A percentile compares a stretch with the other conserved stretches of the same genome.
Evolutionary conservation across 345 rosid genomes (phyloP).

Genomic region (Camelina hispida): DNA sequence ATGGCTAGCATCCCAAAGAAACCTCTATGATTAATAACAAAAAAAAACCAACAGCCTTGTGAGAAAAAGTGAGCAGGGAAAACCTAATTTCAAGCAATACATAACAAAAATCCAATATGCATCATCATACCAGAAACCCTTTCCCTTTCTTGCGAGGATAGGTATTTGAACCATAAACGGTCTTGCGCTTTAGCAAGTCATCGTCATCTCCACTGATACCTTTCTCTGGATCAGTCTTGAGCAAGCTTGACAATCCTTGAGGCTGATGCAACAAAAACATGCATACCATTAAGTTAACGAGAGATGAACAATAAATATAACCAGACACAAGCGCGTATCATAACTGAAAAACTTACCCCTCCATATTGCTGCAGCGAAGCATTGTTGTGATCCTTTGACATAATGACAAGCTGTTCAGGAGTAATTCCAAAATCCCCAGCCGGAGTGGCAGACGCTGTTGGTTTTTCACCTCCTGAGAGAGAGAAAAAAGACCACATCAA

Average conservation of each 20-base stretch:
- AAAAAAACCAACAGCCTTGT: conserved; percentile 1
- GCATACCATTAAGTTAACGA: conserved; percentile 12
- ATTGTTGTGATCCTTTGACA: conserved; percentile 77
- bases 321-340: not conserved
- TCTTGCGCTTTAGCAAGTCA: conserved; percentile 69
- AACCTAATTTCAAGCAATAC: conserved; percentile 8
- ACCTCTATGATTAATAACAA: conserved; percentile 54
- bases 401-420: conserved; percentile 72
- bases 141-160: conserved; percentile 94
- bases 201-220: conserved; percentile 80
- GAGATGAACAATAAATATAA: not conserved
- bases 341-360: conserved; percentile 61
- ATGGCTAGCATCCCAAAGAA: conserved; percentile 86
- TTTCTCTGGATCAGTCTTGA: conserved; percentile 70
- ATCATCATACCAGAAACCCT: conserved; percentile 72
- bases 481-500: not conserved
- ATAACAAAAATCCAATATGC: not conserved
- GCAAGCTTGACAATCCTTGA: conserved; percentile 61
- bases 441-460: conserved; percentile 46
- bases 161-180: conserved; percentile 78
- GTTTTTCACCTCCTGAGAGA: conserved; percentile 50
- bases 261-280: conserved; percentile 50
- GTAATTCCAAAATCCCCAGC: conserved; percentile 64
- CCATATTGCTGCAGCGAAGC: conserved; percentile 63
- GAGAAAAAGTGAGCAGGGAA: conserved; percentile 8